Percentiles rank a stretch among this genome's conserved stretches.
phyloP scores from a whole-genome alignment of 495 filamentous ascomycete genomes.

The Corynascus novoguineensis region DNA sequence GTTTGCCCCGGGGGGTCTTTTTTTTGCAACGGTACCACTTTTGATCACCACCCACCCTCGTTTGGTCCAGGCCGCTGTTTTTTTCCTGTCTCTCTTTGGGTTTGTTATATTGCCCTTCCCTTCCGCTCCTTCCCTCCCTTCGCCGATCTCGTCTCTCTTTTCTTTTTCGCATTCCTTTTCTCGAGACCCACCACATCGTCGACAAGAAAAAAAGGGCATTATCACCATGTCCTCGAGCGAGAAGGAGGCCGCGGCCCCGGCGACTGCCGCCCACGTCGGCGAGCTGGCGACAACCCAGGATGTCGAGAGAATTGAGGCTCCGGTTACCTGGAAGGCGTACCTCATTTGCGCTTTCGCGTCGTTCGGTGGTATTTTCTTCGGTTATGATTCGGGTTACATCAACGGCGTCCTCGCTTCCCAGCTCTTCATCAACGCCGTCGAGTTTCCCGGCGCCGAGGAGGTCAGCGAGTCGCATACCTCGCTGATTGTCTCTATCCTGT shows the following conservation, averaged over 20 bases:
- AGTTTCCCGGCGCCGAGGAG: slow-evolving; percentile 22
- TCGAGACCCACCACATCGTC: not conserved
- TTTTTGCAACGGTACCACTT: not conserved
- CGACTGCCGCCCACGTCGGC: slow-evolving; percentile 15
- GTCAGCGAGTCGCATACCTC: slow-evolving; percentile 43
- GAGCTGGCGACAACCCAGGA: slow-evolving; percentile 31
- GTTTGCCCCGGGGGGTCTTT: slow-evolving; percentile 1
- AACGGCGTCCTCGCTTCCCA: slow-evolving; percentile 52
- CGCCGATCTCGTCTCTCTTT: slow-evolving; percentile 8
- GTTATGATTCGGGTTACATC: slow-evolving; percentile 62
- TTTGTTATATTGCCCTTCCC: slow-evolving; percentile 1
- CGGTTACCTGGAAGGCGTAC: slow-evolving; percentile 61
- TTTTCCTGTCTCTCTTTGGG: too few relatives aligned
- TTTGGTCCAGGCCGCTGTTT: not conserved
- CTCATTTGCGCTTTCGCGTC: slow-evolving; percentile 64
- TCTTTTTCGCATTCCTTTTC: not conserved
- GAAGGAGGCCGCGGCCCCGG: slow-evolving; percentile 20
- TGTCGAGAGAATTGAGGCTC: slow-evolving; percentile 54
- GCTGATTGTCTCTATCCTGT: slow-evolving; percentile 68
- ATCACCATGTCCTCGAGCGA: slow-evolving; percentile 26
- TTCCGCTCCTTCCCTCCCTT: not conserved
- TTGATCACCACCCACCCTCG: not conserved
- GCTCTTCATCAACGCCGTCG: slow-evolving; percentile 45
- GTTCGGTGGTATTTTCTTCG: slow-evolving; percentile 65
- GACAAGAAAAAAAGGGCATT: slow-evolving; percentile 3